phyloP scores from a whole-genome alignment of 495 filamentous ascomycete species.

The Pyrenopolyporus hunteri region DNA sequence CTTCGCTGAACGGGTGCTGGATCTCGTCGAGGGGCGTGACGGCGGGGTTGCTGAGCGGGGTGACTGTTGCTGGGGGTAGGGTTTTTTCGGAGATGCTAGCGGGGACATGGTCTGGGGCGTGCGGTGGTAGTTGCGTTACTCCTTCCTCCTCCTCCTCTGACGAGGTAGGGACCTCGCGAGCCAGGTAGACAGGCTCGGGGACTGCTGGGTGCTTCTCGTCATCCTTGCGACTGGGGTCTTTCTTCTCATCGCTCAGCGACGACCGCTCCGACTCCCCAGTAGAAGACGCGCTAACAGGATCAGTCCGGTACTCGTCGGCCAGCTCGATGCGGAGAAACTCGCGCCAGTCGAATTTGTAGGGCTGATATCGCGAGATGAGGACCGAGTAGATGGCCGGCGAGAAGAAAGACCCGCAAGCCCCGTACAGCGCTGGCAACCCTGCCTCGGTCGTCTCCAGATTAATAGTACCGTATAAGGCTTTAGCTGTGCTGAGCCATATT shows the following conservation, averaged over 20 bases:
- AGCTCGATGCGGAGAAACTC: conserved; percentile 51
- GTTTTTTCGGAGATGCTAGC: no score
- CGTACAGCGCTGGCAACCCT: conserved; percentile 78
- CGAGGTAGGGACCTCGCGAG: conserved; percentile 5
- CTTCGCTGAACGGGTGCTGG: conserved; percentile 42
- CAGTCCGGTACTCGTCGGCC: conserved; percentile 61
- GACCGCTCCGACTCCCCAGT: conserved; percentile 38
- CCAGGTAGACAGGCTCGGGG: conserved; percentile 7
- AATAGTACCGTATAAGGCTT: conserved; percentile 70
- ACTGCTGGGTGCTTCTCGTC: not conserved
- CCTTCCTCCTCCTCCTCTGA: not conserved
- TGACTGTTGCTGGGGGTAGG: no score
- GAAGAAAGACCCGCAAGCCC: conserved; percentile 63
- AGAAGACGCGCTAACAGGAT: conserved; percentile 56
- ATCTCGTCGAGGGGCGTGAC: conserved; percentile 22
- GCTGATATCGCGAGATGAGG: conserved; percentile 51
- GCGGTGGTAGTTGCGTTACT: not conserved
- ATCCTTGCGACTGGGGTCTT: not conserved
- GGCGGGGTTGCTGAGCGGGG: not conserved
- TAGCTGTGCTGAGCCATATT: conserved; percentile 80
- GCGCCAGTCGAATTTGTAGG: conserved; percentile 57
- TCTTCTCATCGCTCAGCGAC: conserved; percentile 22
- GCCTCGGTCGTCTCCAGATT: conserved; percentile 69
- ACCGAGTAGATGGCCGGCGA: conserved; percentile 68
- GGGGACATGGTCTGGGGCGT: not conserved